A percentile compares a stretch with the other conserved stretches of the same genome.
Conservation (phyloP, 148 eudicot species). For the Rhododendron henanense region DNA sequence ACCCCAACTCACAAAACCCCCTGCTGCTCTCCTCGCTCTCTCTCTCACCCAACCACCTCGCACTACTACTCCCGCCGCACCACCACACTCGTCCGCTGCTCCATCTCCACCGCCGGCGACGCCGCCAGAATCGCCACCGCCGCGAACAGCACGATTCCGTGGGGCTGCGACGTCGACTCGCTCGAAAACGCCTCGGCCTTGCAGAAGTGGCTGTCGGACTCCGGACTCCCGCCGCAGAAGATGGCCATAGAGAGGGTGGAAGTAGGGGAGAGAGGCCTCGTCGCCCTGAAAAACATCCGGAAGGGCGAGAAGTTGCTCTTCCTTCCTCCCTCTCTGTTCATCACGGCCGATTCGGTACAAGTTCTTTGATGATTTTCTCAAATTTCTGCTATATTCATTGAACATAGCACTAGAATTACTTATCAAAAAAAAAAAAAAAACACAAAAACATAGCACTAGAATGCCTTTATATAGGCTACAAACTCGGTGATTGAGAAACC, state of each 20-base stretch:
- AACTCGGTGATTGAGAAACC: neutral
- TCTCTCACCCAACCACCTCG: neutral
- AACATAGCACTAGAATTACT: neutral
- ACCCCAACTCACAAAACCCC: conserved; percentile 8
- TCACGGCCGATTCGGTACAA: conserved; percentile 77
- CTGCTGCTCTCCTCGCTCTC: neutral
- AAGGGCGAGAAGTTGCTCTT: conserved; percentile 84
- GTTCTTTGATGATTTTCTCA: neutral
- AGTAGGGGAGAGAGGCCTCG: conserved; percentile 93
- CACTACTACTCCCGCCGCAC: neutral
- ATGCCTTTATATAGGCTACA: neutral
- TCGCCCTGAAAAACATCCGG: conserved; percentile 72
- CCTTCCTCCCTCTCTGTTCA: conserved; percentile 79
- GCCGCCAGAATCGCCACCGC: neutral
- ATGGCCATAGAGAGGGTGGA: conserved; percentile 75
- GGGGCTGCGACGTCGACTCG: conserved; percentile 93
- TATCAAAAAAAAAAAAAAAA: no score
- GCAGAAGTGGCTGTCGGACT: conserved; percentile 64
- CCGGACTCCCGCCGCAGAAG: conserved; percentile 78
- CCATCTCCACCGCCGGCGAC: conserved; percentile 35
- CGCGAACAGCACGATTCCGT: conserved; percentile 29
- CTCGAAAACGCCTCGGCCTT: conserved; percentile 62
- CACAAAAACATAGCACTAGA: neutral
- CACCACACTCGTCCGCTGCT: conserved; percentile 27
- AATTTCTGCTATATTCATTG: neutral